A percentile compares a stretch with the other conserved stretches of the same genome.
These are phyloP conservation scores for Leishmania lainsoni DNA, from an alignment of 208 protist genomes.

Conservation along the genomic window DNA sequence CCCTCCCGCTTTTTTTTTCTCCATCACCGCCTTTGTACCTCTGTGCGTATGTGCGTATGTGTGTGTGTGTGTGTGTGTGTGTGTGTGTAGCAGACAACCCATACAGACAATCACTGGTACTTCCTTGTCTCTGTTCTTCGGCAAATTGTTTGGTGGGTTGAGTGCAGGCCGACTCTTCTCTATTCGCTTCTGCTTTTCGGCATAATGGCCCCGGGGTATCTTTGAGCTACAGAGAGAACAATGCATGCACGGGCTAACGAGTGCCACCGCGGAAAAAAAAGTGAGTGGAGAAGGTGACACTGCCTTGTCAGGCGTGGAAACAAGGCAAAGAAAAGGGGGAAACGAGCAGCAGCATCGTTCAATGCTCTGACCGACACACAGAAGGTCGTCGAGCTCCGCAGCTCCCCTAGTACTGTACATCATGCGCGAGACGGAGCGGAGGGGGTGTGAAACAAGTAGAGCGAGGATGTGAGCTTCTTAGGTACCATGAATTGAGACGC, in stretches of 20 bases:
- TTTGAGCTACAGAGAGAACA: background rate
- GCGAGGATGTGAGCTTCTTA: background rate
- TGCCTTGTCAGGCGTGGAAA: background rate
- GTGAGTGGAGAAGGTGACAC: background rate
- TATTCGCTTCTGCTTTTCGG: background rate
- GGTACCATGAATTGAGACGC: background rate
- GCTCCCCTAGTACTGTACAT: conserved; percentile 3
- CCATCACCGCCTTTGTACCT: background rate
- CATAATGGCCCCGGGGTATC: background rate
- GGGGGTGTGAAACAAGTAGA: background rate
- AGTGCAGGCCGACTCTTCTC: background rate
- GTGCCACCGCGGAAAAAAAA: too few species aligned
- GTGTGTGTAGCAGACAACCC: background rate
- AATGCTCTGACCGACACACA: background rate
- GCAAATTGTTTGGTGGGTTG: background rate
- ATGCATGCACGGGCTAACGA: background rate
- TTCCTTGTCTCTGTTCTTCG: background rate
- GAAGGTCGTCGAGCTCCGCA: background rate
- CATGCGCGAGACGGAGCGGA: background rate
- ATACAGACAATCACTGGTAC: background rate
- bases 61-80: background rate
- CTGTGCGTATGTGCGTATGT: too few species aligned
- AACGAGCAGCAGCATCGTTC: background rate
- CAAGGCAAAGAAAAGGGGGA: background rate
- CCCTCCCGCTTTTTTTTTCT: background rate